phyloP scores from a whole-genome alignment of 805 yeast species.

The Myxozyma melibiosi region DNA sequence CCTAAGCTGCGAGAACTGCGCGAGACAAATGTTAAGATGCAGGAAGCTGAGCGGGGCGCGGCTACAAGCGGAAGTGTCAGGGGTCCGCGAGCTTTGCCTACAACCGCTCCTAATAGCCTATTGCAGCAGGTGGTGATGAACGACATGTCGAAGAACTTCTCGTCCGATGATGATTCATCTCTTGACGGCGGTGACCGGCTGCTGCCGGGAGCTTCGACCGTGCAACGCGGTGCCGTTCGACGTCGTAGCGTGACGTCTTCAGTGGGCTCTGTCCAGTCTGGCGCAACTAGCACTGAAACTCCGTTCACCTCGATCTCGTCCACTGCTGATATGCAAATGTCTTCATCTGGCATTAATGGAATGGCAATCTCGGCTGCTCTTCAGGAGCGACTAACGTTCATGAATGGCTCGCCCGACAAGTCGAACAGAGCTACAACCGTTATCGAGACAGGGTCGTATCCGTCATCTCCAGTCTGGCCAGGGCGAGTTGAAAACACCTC shows the following conservation, averaged over 20 bases:
- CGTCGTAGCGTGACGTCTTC: conserved; percentile 11
- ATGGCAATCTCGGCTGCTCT: background rate
- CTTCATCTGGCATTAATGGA: background rate
- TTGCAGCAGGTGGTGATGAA: conserved; percentile 8
- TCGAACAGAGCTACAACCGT: conserved; percentile 3
- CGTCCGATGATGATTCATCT: background rate
- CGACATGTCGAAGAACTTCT: background rate
- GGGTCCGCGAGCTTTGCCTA: conserved; percentile 12
- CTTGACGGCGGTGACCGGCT: background rate
- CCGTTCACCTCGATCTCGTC: conserved; percentile 9
- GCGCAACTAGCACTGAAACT: background rate
- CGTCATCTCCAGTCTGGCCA: background rate
- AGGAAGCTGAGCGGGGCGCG: background rate
- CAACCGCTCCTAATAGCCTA: conserved; percentile 1
- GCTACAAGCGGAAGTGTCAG: background rate
- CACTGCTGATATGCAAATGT: conserved; percentile 1
- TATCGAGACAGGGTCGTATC: background rate
- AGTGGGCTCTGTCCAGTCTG: conserved; percentile 5
- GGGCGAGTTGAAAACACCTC: no score
- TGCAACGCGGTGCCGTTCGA: conserved; percentile 2
- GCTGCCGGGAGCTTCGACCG: background rate
- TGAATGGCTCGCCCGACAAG: conserved; percentile 5
- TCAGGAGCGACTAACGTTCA: conserved; percentile 2
- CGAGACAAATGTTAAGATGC: conserved; percentile 71
- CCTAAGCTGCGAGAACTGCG: conserved; percentile 72